phyloP scores from a whole-genome alignment of 108 stramenopile species.

The Phaeodactylum tricornutum region DNA sequence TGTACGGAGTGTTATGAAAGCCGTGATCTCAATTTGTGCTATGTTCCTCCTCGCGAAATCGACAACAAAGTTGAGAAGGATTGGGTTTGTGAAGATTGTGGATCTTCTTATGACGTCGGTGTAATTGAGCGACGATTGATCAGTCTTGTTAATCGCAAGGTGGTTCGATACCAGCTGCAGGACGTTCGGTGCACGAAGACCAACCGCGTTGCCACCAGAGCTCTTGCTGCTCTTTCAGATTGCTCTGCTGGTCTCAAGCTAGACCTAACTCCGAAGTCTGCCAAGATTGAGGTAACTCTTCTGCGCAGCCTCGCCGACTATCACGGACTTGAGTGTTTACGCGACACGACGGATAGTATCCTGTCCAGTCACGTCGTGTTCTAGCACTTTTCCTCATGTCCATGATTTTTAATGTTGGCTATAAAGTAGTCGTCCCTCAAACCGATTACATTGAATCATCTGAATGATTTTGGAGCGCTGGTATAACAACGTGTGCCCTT shows the following conservation, averaged over 20 bases:
- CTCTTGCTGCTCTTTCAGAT: slow-evolving; percentile 45
- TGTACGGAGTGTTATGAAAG: slow-evolving; percentile 90
- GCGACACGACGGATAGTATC: not conserved
- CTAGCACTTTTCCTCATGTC: too few relatives aligned
- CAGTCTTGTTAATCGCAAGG: slow-evolving; percentile 52
- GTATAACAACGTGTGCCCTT: too few relatives aligned
- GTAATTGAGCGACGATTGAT: slow-evolving; percentile 81
- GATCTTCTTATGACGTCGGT: slow-evolving; percentile 62
- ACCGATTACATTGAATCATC: too few relatives aligned
- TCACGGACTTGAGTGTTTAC: slow-evolving; percentile 63
- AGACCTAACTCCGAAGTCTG: slow-evolving; percentile 54
- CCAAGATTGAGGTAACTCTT: slow-evolving; percentile 32
- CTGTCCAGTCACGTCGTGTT: too few relatives aligned
- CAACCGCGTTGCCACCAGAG: slow-evolving; percentile 42
- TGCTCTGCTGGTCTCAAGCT: slow-evolving; percentile 57
- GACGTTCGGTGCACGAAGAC: slow-evolving; percentile 88
- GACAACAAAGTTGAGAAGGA: slow-evolving; percentile 35
- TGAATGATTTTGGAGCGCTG: too few relatives aligned
- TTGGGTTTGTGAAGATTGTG: slow-evolving; percentile 88
- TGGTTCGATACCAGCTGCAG: slow-evolving; percentile 85
- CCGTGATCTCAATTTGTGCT: slow-evolving; percentile 89
- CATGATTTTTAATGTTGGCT: too few relatives aligned
- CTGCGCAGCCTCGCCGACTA: slow-evolving; percentile 51
- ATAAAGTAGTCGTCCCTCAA: too few relatives aligned
- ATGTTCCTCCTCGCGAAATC: slow-evolving; percentile 42